Evolutionary conservation across 1,284 basidiomycete genomes (phyloP), one percentile per base, ranked within the genome.

Genomic region (Acaromyces ingoldii): DNA sequence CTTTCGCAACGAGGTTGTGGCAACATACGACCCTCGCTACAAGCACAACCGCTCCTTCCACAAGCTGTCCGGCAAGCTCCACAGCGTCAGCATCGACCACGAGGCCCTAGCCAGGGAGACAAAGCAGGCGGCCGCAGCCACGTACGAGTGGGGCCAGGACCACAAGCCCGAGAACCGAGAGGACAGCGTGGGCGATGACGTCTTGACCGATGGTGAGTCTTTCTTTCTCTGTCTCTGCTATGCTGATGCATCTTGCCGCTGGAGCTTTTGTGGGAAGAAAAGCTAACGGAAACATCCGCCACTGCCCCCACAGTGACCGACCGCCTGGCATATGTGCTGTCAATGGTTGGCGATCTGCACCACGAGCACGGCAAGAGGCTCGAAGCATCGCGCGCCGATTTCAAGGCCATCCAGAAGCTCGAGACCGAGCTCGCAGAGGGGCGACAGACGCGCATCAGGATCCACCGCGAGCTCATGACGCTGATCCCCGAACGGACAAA

Each of bases 1-100:
- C 33, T 48, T 71, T 31, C 55, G 68, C 19, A 55, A 59, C 9
- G 66, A 63, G 2, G n/a, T n/a, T n/a, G 41, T 71, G 15, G 68
- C 68, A 19, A 54, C 57, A n/a, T 53, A 65, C 46, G 66, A 71
- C 31, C 68, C 68, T 21, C 60, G 68, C 38, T 66, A 63, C 60
- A 62, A 71, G 30, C 59, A 63, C 11, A 66, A 62, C 19, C 62
- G 68, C 29, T 54, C 60, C 29, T 57, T 62, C 33, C 64, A 69
- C 33, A 47, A 69, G 25, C 57, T 69, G 28, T 65, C 58, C 37
- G 58, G 56, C 33, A 57, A 64, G 15, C 42, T 71, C 55, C 69
- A 71, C 40, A 51, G 55, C 37, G 49, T 69, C 58, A 55, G 51
- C 51, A 69, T 71, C 44, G 68, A 71, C 33, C 60, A 70, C 37